A percentile compares a stretch with the other conserved stretches of the same genome.
These are phyloP conservation scores for Globisporangium lucens DNA, from an alignment of 352 stramenopile genomes.

Conservation along the genomic window DNA sequence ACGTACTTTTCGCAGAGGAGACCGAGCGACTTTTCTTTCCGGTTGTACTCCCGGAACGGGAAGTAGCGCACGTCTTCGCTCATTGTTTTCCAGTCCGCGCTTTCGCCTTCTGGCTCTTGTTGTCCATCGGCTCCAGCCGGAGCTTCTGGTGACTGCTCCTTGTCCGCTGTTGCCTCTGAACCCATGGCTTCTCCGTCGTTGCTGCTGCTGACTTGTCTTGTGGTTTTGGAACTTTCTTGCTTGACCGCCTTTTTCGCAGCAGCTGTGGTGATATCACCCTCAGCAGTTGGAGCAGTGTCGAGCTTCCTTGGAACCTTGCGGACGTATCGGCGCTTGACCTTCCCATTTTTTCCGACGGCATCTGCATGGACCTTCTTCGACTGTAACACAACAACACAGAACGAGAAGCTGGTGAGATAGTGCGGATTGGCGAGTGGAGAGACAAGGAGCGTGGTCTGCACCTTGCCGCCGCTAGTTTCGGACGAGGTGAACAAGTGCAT, in stretches of 20 bases:
- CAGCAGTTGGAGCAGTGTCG: slow-evolving; percentile 12
- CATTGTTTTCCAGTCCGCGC: slow-evolving; percentile 28
- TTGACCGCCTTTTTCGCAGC: slow-evolving; percentile 33
- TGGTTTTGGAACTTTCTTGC: slow-evolving; percentile 5
- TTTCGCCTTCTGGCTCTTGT: slow-evolving; percentile 13
- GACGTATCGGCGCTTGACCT: slow-evolving; percentile 63
- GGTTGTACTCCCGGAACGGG: slow-evolving; percentile 83
- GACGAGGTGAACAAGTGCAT: slow-evolving; percentile 70
- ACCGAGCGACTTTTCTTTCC: slow-evolving; percentile 85
- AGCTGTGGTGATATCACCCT: not conserved
- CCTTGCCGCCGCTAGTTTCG: slow-evolving; percentile 14
- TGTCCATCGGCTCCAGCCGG: not conserved
- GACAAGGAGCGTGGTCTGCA: not conserved
- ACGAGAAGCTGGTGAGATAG: slow-evolving; percentile 3
- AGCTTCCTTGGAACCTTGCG: slow-evolving; percentile 58
- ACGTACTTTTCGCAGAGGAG: slow-evolving; percentile 85
- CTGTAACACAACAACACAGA: not conserved
- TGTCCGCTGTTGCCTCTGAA: not conserved
- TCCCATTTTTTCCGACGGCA: slow-evolving; percentile 23
- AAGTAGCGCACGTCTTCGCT: slow-evolving; percentile 47
- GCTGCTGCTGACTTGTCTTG: not conserved
- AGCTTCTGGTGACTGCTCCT: slow-evolving; percentile 1
- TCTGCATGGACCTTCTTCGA: slow-evolving; percentile 14
- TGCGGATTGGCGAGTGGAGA: not conserved
- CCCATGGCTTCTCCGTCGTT: not conserved